Conservation (phyloP, 352 stramenopile species). For the Achlya hypogyna region DNA sequence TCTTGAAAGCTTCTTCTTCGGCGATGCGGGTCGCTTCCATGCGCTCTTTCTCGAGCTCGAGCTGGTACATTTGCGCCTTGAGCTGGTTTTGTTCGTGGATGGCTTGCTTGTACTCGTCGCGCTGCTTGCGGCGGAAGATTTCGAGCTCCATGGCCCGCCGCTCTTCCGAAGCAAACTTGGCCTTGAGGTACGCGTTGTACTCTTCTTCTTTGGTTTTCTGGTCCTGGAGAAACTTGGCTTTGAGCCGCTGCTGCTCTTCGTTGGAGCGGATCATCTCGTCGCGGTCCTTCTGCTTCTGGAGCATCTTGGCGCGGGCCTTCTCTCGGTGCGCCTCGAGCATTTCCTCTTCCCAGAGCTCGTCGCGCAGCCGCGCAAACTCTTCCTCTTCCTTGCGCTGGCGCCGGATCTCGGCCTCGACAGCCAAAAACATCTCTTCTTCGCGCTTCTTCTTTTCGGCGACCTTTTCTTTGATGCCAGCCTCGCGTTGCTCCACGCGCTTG, state of each 20-base stretch:
- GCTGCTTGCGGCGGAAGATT: constrained; percentile 45
- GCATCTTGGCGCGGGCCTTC: constrained; percentile 64
- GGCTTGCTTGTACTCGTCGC: constrained; percentile 57
- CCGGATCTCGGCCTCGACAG: constrained; percentile 80
- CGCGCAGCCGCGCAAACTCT: constrained; percentile 78
- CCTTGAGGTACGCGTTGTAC: constrained; percentile 58
- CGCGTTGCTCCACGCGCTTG: constrained; percentile 35
- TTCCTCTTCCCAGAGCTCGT: constrained; percentile 91
- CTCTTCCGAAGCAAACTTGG: constrained; percentile 53
- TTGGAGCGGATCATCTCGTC: constrained; percentile 85
- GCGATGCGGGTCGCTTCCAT: constrained; percentile 50
- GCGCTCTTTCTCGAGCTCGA: constrained; percentile 67
- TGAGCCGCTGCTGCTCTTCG: constrained; percentile 46
- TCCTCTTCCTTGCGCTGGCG: constrained; percentile 72
- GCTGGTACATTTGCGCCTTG: constrained; percentile 67
- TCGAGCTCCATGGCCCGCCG: constrained; percentile 54
- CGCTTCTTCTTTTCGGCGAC: constrained; percentile 56
- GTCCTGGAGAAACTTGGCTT: constrained; percentile 40
- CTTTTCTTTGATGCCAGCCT: constrained; percentile 45
- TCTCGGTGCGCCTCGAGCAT: constrained; percentile 36
- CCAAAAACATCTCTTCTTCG: constrained; percentile 58
- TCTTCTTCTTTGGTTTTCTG: constrained; percentile 55
- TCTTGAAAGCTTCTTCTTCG: constrained; percentile 70
- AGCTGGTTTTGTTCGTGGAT: constrained; percentile 42
- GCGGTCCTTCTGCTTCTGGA: constrained; percentile 68